Evolutionary conservation across 495 filamentous ascomycete species (phyloP).

Genomic region (Neurospora sp.): DNA sequence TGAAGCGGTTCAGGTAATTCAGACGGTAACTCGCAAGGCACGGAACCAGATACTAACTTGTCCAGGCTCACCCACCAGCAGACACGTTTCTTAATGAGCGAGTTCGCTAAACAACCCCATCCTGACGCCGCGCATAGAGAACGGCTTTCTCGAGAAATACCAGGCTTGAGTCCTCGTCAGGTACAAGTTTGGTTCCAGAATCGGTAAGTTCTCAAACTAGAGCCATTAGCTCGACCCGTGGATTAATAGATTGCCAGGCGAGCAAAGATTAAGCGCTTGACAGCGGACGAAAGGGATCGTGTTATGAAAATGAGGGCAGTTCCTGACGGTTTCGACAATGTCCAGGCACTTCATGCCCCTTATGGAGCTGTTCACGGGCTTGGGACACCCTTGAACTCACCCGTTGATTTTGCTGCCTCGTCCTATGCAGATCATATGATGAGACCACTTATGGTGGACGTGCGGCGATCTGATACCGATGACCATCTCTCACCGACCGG

Average conservation of each 20-base stretch:
- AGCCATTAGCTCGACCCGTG: neutral
- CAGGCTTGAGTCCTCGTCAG: constrained; percentile 83
- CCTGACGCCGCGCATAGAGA: constrained; percentile 91
- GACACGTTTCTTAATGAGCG: constrained; percentile 93
- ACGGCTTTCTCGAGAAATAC: constrained; percentile 81
- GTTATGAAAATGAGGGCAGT: constrained; percentile 90
- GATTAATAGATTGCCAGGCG: constrained; percentile 46
- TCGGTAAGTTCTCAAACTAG: constrained; percentile 47
- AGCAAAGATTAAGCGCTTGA: constrained; percentile 91
- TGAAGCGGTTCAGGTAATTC: constrained; percentile 83
- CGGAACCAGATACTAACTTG: constrained; percentile 16
- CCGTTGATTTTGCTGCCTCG: constrained; percentile 42
- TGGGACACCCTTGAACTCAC: constrained; percentile 46
- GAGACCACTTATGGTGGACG: constrained; percentile 52
- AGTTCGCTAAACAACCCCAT: constrained; percentile 91
- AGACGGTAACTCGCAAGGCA: neutral
- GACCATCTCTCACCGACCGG: constrained; percentile 52
- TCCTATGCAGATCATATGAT: constrained; percentile 45
- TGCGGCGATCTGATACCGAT: constrained; percentile 44
- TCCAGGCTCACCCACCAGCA: constrained; percentile 88
- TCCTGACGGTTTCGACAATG: constrained; percentile 86
- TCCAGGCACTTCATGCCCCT: constrained; percentile 80
- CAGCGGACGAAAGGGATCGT: constrained; percentile 83
- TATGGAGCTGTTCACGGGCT: constrained; percentile 46
- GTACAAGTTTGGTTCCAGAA: constrained; percentile 99